Conservation (phyloP, 148 eudicot species). For the Gaultheria prostrata region DNA sequence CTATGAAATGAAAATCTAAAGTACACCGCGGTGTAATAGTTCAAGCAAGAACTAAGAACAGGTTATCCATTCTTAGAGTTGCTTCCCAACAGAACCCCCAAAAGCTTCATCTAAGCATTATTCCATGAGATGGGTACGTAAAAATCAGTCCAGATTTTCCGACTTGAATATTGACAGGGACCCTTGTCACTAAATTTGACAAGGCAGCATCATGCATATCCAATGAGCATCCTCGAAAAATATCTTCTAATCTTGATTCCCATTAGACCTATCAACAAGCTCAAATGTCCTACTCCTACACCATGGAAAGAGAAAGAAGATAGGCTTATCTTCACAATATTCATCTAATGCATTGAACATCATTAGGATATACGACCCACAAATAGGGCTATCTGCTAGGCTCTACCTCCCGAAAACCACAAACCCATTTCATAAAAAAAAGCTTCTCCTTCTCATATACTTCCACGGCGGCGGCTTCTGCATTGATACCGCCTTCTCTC, state of each 20-base stretch:
- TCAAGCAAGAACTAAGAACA: neutral
- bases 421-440: too few species aligned
- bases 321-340: neutral
- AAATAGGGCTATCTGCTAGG: too few species aligned
- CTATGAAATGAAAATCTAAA: neutral
- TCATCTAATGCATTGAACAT: neutral
- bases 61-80: neutral
- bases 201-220: constrained; percentile 99
- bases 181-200: constrained; percentile 75
- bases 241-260: constrained; percentile 87
- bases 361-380: neutral
- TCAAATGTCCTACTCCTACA: constrained; percentile 99
- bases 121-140: neutral
- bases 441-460: too few species aligned
- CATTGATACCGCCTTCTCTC: too few species aligned
- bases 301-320: constrained; percentile 34
- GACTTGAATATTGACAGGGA: constrained; percentile 93
- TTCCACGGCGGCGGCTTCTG: too few species aligned
- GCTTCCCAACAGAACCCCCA: neutral
- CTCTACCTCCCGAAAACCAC: too few species aligned
- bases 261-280: constrained; percentile 97
- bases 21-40: neutral
- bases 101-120: neutral
- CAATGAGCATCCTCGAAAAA: constrained; percentile 80
- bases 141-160: neutral